These are phyloP conservation scores for Citrus medica DNA, from an alignment of 345 rosid species.

Conservation along the genomic window DNA sequence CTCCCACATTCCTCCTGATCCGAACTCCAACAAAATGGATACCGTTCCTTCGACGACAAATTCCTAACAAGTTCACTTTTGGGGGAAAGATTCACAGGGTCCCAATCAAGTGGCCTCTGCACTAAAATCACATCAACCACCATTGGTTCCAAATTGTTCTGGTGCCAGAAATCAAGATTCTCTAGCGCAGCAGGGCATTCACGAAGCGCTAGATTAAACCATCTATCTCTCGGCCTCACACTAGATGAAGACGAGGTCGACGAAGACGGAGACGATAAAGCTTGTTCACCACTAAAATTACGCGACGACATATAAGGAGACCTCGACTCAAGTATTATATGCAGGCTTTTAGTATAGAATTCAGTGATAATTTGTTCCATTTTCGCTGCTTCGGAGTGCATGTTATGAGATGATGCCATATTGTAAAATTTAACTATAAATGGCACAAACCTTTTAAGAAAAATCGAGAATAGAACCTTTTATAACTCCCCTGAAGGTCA, in stretches of 20 bases:
- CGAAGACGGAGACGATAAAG: conserved; percentile 67
- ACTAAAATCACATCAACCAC: conserved; percentile 85
- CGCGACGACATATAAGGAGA: conserved; percentile 79
- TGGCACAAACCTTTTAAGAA: conserved; percentile 19
- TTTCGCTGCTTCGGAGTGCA: conserved; percentile 63
- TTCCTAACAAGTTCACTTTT: conserved; percentile 48
- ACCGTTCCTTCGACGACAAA: conserved; percentile 42
- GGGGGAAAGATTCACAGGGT: conserved; percentile 39
- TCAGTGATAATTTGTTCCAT: conserved; percentile 88
- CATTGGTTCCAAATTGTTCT: conserved; percentile 68
- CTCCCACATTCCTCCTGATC: conserved; percentile 65
- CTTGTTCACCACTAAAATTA: conserved; percentile 78
- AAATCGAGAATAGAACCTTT: conserved; percentile 15
- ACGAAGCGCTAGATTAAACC: conserved; percentile 93
- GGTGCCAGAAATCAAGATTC: conserved; percentile 73
- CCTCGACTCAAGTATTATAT: conserved; percentile 88
- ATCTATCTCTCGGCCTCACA: conserved; percentile 80
- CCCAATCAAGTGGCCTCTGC: conserved; percentile 52
- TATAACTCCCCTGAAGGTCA: neutral
- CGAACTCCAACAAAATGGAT: conserved; percentile 44
- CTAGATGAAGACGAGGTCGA: conserved; percentile 78
- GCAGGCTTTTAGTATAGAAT: conserved; percentile 86
- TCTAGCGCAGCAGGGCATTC: conserved; percentile 84
- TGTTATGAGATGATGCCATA: conserved; percentile 58
- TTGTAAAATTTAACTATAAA: neutral